phyloP scores from a whole-genome alignment of 441 rosid species.

The Gossypium laxum region DNA sequence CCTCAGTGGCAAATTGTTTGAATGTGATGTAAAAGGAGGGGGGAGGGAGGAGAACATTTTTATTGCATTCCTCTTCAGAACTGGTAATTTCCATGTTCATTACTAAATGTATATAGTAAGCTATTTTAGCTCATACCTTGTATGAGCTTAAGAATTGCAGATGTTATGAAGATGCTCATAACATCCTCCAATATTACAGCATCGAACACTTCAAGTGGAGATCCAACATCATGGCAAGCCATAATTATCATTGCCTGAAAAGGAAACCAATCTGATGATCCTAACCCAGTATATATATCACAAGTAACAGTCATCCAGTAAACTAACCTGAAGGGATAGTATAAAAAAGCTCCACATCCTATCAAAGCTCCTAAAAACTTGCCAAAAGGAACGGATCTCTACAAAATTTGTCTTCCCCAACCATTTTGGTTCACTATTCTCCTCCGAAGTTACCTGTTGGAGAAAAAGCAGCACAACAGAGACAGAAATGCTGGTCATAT shows the following conservation, averaged over 20 bases:
- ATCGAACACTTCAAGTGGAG: constrained; percentile 74
- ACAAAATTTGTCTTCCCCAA: constrained; percentile 88
- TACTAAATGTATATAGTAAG: background rate
- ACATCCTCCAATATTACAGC: constrained; percentile 70
- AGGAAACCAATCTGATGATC: constrained; percentile 15
- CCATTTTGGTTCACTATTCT: constrained; percentile 45
- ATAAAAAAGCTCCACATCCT: constrained; percentile 95
- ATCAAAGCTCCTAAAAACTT: constrained; percentile 90
- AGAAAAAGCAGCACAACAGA: constrained; percentile 13
- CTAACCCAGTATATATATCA: background rate
- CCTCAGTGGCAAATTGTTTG: background rate
- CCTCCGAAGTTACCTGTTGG: constrained; percentile 38
- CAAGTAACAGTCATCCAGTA: background rate
- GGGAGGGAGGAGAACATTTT: background rate
- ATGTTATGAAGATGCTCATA: constrained; percentile 88
- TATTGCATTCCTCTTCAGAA: background rate
- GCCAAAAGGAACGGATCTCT: constrained; percentile 95
- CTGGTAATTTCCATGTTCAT: background rate
- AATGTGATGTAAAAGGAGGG: background rate
- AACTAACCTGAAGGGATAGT: constrained; percentile 75
- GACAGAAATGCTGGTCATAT: background rate
- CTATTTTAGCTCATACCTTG: constrained; percentile 41
- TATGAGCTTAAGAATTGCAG: constrained; percentile 65
- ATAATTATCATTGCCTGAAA: constrained; percentile 85
- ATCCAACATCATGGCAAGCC: constrained; percentile 90